Evolutionary conservation across 257 asterid genomes (phyloP).

Genomic region (Primulina eburnea): DNA sequence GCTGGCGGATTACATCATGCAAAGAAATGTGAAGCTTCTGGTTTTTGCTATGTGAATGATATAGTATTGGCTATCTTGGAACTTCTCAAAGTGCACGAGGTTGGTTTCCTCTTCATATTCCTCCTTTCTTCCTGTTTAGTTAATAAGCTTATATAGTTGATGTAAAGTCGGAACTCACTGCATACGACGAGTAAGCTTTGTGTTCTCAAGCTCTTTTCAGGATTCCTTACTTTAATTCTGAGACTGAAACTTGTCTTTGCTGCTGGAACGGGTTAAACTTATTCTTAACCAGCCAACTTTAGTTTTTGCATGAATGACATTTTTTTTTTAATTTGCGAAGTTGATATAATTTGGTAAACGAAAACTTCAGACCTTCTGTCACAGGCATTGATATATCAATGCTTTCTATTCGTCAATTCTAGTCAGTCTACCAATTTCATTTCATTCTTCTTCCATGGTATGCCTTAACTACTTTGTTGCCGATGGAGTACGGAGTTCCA

Average conservation of each 20-base stretch:
- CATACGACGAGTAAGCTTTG: slow-evolving; percentile 3
- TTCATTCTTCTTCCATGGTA: background rate
- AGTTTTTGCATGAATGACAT: background rate
- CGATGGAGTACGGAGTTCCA: background rate
- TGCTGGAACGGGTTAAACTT: background rate
- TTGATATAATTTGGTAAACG: background rate
- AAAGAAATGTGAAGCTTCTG: slow-evolving; percentile 65
- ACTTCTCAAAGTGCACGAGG: slow-evolving; percentile 60
- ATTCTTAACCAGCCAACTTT: background rate
- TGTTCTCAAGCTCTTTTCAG: slow-evolving; percentile 13
- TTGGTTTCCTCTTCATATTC: slow-evolving; percentile 16
- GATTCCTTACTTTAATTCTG: slow-evolving; percentile 15
- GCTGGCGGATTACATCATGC: slow-evolving; percentile 70
- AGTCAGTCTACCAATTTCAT: background rate
- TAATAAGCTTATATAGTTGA: slow-evolving; percentile 3
- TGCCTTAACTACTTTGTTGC: background rate
- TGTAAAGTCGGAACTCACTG: background rate
- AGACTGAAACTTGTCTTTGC: background rate
- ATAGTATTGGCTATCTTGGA: slow-evolving; percentile 61
- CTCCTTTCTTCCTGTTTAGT: background rate
- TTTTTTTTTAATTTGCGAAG: background rate
- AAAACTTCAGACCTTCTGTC: too few species aligned
- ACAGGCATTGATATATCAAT: background rate
- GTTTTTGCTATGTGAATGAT: slow-evolving; percentile 60
- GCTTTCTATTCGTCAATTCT: background rate